Conservation (phyloP, 225 moss, liverwort and hornwort genomes). For the Thuidium tamariscinum region DNA sequence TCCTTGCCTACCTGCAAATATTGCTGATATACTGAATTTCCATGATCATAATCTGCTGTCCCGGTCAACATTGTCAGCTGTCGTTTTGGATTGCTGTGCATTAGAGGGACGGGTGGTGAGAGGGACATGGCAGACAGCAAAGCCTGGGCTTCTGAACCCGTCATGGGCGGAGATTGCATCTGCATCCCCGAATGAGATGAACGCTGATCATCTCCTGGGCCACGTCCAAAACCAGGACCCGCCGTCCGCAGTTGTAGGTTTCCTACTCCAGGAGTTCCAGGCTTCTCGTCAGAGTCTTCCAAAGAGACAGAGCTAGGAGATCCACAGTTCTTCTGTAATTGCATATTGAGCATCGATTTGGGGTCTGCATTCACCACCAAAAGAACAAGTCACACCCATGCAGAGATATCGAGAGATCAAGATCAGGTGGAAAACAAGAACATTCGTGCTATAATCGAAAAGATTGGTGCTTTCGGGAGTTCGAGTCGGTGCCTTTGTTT, state of each 20-base stretch:
- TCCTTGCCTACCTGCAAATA: slow-evolving; percentile 48
- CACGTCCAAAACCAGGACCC: slow-evolving; percentile 33
- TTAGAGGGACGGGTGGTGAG: slow-evolving; percentile 59
- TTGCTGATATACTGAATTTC: slow-evolving; percentile 63
- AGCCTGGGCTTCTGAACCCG: slow-evolving; percentile 61
- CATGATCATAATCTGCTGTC: slow-evolving; percentile 45
- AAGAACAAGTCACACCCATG: neutral
- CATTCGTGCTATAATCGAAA: neutral
- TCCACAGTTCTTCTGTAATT: slow-evolving; percentile 67
- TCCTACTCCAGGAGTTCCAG: slow-evolving; percentile 44
- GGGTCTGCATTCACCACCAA: slow-evolving; percentile 34
- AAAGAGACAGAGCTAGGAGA: slow-evolving; percentile 78
- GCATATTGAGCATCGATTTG: slow-evolving; percentile 67
- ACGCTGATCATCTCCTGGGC: slow-evolving; percentile 36
- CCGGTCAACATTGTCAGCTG: slow-evolving; percentile 59
- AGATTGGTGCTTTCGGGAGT: neutral
- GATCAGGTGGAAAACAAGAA: neutral
- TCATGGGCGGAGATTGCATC: slow-evolving; percentile 54
- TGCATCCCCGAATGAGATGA: slow-evolving; percentile 48
- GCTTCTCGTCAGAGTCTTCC: slow-evolving; percentile 86
- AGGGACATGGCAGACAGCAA: slow-evolving; percentile 72
- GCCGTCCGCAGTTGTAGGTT: slow-evolving; percentile 51
- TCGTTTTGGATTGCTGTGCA: slow-evolving; percentile 54
- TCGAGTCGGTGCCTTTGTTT: neutral
- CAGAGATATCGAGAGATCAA: neutral